Evolutionary conservation across 2,329 filamentous ascomycete genomes (phyloP).

Genomic region (Davidsoniella virescens): DNA sequence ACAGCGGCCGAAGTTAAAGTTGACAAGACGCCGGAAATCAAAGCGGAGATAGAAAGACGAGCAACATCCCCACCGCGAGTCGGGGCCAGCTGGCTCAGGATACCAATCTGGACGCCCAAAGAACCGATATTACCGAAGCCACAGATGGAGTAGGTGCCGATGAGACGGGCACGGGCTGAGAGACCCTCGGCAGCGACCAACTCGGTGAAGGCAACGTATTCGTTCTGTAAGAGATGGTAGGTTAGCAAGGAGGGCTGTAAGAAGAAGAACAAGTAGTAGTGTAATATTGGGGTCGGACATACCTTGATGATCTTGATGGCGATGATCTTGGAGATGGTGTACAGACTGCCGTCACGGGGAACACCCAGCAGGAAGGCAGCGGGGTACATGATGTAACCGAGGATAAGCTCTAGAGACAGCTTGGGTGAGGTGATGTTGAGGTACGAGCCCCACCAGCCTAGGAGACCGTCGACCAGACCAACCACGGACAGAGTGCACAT

Average conservation of each 20-base stretch:
- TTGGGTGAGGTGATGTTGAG: constrained; percentile 51
- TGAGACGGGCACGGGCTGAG: constrained; percentile 55
- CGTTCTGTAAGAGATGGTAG: constrained; percentile 35
- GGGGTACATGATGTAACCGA: constrained; percentile 65
- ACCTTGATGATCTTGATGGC: constrained; percentile 66
- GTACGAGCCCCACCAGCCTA: constrained; percentile 75
- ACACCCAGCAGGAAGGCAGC: constrained; percentile 71
- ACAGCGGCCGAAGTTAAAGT: constrained; percentile 66
- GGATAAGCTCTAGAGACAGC: constrained; percentile 51
- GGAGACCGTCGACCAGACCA: constrained; percentile 54
- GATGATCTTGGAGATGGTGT: constrained; percentile 62
- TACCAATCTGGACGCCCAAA: constrained; percentile 78
- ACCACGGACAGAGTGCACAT: constrained; percentile 71
- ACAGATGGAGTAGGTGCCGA: constrained; percentile 75
- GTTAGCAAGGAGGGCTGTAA: constrained; percentile 17
- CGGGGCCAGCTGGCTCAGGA: constrained; percentile 67
- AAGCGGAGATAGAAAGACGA: constrained; percentile 56
- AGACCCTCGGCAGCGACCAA: constrained; percentile 42
- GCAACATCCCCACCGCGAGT: constrained; percentile 59
- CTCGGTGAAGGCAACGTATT: constrained; percentile 55
- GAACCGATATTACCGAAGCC: constrained; percentile 76
- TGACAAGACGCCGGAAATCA: constrained; percentile 61
- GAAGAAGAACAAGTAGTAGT: not conserved
- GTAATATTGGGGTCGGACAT: not conserved
- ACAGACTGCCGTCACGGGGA: constrained; percentile 45